A percentile compares a stretch with the other conserved stretches of the same genome.
These are phyloP conservation scores for Colletotrichum sp. DNA, from an alignment of 2,329 filamentous ascomycete genomes.

Conservation along the genomic window DNA sequence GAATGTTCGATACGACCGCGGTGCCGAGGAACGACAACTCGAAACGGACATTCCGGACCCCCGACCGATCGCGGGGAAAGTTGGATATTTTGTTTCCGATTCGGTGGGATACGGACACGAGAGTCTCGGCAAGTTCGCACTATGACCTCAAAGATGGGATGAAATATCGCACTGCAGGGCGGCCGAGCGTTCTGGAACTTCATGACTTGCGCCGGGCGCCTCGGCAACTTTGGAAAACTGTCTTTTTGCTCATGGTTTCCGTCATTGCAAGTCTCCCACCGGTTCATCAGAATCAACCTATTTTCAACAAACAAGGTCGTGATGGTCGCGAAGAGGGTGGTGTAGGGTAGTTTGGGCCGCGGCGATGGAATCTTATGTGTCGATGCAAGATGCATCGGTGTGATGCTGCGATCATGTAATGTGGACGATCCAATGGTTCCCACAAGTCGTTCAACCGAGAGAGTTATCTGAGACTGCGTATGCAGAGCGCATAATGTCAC, in stretches of 20 bases:
- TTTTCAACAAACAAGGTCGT: not conserved
- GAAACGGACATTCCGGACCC: not conserved
- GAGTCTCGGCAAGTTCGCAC: not conserved
- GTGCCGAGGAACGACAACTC: not conserved
- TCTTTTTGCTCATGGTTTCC: not conserved
- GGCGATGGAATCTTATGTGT: not conserved
- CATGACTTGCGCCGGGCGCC: not conserved
- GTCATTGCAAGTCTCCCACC: not conserved
- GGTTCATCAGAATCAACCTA: not conserved
- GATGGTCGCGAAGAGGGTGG: not conserved
- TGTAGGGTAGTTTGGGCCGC: not conserved
- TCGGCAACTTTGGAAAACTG: not conserved
- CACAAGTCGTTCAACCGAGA: not conserved
- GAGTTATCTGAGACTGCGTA: not conserved
- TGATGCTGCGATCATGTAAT: not conserved
- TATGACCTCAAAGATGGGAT: not conserved
- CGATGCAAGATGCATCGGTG: not conserved
- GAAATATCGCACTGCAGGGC: not conserved
- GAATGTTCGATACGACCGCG: not conserved
- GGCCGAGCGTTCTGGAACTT: not conserved
- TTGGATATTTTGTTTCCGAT: not conserved
- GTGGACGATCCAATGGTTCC: not conserved
- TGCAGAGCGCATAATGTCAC: fast-evolving
- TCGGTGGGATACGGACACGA: not conserved
- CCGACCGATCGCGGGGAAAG: not conserved